A percentile compares a stretch with the other conserved stretches of the same genome.
These are phyloP conservation scores for Marasmius fiardii DNA, from an alignment of 1,284 basidiomycete species.

Conservation along the genomic window DNA sequence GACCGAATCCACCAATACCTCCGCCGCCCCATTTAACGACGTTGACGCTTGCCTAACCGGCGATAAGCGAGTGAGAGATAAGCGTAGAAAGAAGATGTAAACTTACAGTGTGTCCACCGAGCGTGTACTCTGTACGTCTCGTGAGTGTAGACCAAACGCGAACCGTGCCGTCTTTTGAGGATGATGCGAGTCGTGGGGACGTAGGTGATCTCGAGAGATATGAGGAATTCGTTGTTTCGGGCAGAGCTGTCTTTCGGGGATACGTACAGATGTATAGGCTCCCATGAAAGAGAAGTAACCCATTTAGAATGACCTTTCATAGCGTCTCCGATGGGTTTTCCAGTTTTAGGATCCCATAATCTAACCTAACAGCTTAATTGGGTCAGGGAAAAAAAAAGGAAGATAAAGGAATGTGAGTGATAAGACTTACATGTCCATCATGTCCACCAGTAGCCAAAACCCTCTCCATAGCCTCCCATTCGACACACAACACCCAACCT, in stretches of 20 bases:
- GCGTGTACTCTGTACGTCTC: conserved; percentile 76
- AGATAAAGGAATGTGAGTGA: not conserved
- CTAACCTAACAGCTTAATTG: conserved; percentile 47
- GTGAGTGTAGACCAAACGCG: conserved; percentile 86
- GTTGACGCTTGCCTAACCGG: conserved; percentile 56
- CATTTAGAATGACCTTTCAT: conserved; percentile 94
- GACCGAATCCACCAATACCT: conserved; percentile 28
- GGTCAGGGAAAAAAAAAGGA: not conserved
- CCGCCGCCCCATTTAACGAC: conserved; percentile 94
- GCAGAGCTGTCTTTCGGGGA: conserved; percentile 2
- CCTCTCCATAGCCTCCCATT: conserved; percentile 94
- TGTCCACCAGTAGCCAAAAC: conserved; percentile 90
- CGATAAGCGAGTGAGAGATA: not conserved
- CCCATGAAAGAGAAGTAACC: conserved; percentile 96
- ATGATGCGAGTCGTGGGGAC: conserved; percentile 86
- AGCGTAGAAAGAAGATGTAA: not conserved
- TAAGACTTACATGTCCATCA: conserved; percentile 74
- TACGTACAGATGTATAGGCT: conserved; percentile 85
- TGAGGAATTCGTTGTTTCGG: not conserved
- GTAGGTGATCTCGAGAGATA: conserved; percentile 54
- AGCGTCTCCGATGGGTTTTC: conserved; percentile 80
- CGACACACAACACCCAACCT: conserved; percentile 95
- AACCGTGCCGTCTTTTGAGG: conserved; percentile 95
- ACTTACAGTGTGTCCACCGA: conserved; percentile 91
- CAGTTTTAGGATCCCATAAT: conserved; percentile 89